Conservation (phyloP, 352 stramenopile genomes). For the Globisporangium polare region DNA sequence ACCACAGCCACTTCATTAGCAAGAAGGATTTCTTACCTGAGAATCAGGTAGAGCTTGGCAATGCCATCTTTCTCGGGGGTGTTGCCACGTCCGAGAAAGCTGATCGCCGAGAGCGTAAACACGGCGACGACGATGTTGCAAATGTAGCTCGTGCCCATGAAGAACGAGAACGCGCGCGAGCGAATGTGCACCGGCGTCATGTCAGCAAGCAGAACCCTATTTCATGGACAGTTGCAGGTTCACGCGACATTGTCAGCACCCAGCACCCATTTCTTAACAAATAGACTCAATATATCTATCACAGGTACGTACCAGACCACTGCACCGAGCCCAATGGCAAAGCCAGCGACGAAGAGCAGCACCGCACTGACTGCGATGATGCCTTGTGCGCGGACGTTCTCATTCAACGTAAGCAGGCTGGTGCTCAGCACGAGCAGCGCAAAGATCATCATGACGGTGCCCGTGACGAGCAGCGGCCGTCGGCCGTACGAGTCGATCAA, state of each 20-base stretch:
- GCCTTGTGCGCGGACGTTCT: slow-evolving; percentile 44
- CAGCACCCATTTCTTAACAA: neutral
- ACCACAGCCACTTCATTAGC: neutral
- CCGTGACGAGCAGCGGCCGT: slow-evolving; percentile 63
- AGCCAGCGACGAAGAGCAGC: slow-evolving; percentile 78
- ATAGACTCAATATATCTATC: neutral
- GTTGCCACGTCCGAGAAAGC: slow-evolving; percentile 48
- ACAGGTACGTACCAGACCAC: slow-evolving; percentile 59
- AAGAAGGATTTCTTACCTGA: slow-evolving; percentile 25
- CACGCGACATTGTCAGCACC: neutral
- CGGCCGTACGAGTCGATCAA: slow-evolving; percentile 77
- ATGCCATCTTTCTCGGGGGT: slow-evolving; percentile 82
- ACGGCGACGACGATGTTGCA: slow-evolving; percentile 82
- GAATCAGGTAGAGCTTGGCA: slow-evolving; percentile 82
- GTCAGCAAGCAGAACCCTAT: slow-evolving; percentile 81
- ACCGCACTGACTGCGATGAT: slow-evolving; percentile 73
- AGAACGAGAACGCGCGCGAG: slow-evolving; percentile 77
- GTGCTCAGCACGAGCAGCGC: slow-evolving; percentile 62
- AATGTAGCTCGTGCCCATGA: slow-evolving; percentile 83
- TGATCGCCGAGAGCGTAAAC: slow-evolving; percentile 78
- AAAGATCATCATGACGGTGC: slow-evolving; percentile 71
- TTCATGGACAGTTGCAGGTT: neutral
- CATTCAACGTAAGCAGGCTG: slow-evolving; percentile 57
- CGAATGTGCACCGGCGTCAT: slow-evolving; percentile 87
- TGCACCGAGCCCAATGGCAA: slow-evolving; percentile 77